Evolutionary conservation across 2,329 filamentous ascomycete genomes (phyloP).

Genomic region (Fusarium sp.): DNA sequence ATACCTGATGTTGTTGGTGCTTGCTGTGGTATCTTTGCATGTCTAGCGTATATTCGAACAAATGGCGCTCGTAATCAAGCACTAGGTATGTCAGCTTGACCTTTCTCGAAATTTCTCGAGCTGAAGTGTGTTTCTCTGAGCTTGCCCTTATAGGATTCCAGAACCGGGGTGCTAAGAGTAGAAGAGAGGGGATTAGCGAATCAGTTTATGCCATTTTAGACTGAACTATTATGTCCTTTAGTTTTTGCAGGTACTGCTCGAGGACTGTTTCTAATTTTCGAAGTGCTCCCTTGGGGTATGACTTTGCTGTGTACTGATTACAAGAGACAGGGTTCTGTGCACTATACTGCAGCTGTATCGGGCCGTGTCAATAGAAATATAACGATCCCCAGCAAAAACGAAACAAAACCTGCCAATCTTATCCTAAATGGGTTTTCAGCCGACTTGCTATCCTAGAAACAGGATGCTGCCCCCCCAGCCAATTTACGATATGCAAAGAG

Average conservation of each 20-base stretch:
- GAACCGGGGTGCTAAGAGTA: too few species aligned
- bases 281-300: too few species aligned
- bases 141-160: too few species aligned
- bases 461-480: neutral
- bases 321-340: neutral
- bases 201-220: too few species aligned
- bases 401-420: neutral
- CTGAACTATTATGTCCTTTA: too few species aligned
- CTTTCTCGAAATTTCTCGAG: too few species aligned
- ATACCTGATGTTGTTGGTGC: neutral
- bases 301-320: neutral
- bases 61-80: too few species aligned
- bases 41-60: neutral
- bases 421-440: neutral
- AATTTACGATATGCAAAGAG: neutral
- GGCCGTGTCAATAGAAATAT: neutral
- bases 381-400: neutral
- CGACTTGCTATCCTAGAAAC: neutral
- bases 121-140: too few species aligned
- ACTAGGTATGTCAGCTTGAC: too few species aligned
- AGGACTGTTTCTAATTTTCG: too few species aligned
- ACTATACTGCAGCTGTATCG: neutral
- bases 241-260: too few species aligned
- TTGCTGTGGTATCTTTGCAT: neutral
- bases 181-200: too few species aligned